Conservation (phyloP, 2,329 filamentous ascomycete genomes). For the Teratosphaeriaceae sp. region DNA sequence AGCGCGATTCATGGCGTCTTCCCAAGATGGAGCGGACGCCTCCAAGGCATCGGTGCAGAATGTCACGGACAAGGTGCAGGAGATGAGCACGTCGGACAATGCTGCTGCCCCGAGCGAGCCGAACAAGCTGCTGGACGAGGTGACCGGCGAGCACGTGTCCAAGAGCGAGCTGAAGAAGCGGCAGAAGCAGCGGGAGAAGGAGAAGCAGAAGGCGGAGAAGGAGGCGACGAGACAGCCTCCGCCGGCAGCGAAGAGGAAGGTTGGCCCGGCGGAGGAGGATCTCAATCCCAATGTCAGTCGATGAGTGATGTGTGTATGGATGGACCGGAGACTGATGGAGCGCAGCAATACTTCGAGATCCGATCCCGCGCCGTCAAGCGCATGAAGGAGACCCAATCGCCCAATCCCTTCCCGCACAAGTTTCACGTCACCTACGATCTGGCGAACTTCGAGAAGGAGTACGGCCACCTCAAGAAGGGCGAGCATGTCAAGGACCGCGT, state of each 20-base stretch:
- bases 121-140: constrained; percentile 78
- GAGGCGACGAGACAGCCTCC: constrained; percentile 58
- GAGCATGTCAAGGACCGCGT: constrained; percentile 70
- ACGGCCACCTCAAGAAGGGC: constrained; percentile 77
- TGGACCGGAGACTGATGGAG: too few species aligned
- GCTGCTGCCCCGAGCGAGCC: constrained; percentile 13
- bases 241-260: constrained; percentile 54
- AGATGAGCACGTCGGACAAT: constrained; percentile 22
- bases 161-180: constrained; percentile 74
- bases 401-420: constrained; percentile 89
- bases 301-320: too few species aligned
- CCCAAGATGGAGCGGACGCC: constrained; percentile 29
- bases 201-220: constrained; percentile 84
- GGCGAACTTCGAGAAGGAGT: constrained; percentile 70
- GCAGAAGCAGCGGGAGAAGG: constrained; percentile 81
- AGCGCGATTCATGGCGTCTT: constrained; percentile 18
- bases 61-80: constrained; percentile 28
- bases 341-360: constrained; percentile 90
- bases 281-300: constrained; percentile 65
- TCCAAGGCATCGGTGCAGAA: constrained; percentile 31
- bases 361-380: constrained; percentile 76
- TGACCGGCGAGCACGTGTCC: constrained; percentile 74
- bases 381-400: constrained; percentile 63
- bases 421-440: constrained; percentile 83
- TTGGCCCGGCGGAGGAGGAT: constrained; percentile 57